These are phyloP conservation scores for Ustilago esculenta DNA, from an alignment of 1,284 basidiomycete species.

Conservation along the genomic window DNA sequence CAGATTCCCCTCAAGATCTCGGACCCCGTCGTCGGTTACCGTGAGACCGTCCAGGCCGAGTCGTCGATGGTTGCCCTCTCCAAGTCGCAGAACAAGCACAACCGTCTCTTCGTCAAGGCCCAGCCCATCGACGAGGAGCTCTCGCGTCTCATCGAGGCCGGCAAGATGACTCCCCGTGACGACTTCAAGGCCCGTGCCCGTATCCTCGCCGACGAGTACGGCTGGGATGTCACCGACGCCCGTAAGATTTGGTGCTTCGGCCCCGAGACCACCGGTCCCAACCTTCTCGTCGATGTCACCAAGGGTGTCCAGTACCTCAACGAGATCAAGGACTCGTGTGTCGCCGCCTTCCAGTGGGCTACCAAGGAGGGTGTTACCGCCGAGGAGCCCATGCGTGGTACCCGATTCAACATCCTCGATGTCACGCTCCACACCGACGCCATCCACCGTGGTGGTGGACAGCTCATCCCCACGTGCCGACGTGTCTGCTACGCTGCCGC, in stretches of 20 bases:
- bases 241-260: slow-evolving; percentile 99
- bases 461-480: slow-evolving; percentile 94
- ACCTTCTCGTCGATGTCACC: slow-evolving; percentile 96
- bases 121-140: slow-evolving; percentile 93
- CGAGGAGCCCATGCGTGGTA: slow-evolving; percentile 99
- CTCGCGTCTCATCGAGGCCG: slow-evolving; percentile 88
- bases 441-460: slow-evolving; percentile 99
- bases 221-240: slow-evolving; percentile 99
- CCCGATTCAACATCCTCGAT: slow-evolving; percentile 95
- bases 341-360: slow-evolving; percentile 99
- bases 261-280: slow-evolving; percentile 96
- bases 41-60: slow-evolving; percentile 96
- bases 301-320: slow-evolving; percentile 83
- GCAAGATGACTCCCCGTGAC: slow-evolving; percentile 88
- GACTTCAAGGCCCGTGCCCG: slow-evolving; percentile 98
- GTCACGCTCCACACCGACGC: slow-evolving; percentile 98
- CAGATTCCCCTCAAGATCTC: slow-evolving; percentile 99
- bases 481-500: slow-evolving; percentile 96
- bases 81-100: slow-evolving; percentile 99
- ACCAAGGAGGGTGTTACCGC: slow-evolving; percentile 84
- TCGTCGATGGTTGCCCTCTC: slow-evolving; percentile 95
- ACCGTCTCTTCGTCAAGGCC: slow-evolving; percentile 95
- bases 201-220: slow-evolving; percentile 92
- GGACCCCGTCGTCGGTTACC: slow-evolving; percentile 96
- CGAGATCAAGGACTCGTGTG: slow-evolving; percentile 99